Percentiles rank a stretch among this genome's conserved stretches.
These are phyloP conservation scores for Pseudogymnoascus sp. DNA, from an alignment of 2,329 filamentous ascomycete species.

Conservation along the genomic window DNA sequence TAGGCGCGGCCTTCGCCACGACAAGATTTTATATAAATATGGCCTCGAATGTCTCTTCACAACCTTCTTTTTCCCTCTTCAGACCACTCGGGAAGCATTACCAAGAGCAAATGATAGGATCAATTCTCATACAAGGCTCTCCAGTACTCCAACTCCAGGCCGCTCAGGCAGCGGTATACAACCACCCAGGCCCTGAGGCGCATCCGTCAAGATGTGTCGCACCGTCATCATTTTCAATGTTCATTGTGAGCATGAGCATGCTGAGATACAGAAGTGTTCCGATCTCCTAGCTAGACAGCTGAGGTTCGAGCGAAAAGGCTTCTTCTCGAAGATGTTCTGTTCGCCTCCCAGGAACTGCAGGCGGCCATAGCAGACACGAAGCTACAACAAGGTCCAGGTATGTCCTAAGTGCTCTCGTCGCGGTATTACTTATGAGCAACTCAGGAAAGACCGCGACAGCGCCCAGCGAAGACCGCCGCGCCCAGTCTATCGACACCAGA, in stretches of 20 bases:
- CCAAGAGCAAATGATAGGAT: not conserved
- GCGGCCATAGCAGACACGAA: not conserved
- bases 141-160: not conserved
- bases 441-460: not conserved
- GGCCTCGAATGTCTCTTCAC: not conserved
- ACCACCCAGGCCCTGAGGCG: not conserved
- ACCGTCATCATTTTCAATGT: not conserved
- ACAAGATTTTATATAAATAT: not conserved
- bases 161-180: not conserved
- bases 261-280: not conserved
- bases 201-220: constrained; percentile 5
- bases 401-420: not conserved
- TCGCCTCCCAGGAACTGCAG: not conserved
- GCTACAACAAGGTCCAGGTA: not conserved
- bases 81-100: not conserved
- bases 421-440: not conserved
- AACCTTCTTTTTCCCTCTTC: no score
- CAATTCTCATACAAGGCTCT: not conserved
- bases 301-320: not conserved
- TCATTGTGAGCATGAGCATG: not conserved
- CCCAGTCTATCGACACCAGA: not conserved
- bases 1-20: not conserved
- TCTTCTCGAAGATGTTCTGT: not conserved
- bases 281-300: not conserved
- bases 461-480: not conserved